Evolutionary conservation across 2,329 filamentous ascomycete genomes (phyloP), one percentile per base, ranked within the genome.

Genomic region (Arthroderma sp.): DNA sequence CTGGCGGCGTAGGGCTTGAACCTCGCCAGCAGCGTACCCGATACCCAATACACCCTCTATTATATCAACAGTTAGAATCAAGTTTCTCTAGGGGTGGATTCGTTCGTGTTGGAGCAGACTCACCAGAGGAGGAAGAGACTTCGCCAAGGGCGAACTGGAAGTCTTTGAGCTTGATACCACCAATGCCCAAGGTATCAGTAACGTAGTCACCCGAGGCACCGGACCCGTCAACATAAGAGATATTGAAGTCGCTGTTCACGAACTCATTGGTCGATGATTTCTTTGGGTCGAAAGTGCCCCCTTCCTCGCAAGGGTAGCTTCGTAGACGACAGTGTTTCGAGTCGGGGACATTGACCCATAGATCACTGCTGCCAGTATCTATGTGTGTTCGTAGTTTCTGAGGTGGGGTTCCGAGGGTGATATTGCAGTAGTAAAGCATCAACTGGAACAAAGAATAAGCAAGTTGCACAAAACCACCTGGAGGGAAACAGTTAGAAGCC

Each of bases 141-240:
- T 77, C 75, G 4, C 76, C 77, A 48, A 80, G 66, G 29, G 75
- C 77, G 50, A 81, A 77, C 52, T 79, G 73, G 51, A 80, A 68
- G 38, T 66, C 59, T 2, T 67, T 54, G 30, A 81, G 51, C 0
- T 59, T 66, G 7, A 66, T 57, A 27, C 66, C 70, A 27, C 72
- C 75, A 38, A 81, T 57, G 3, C 48, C 66, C 46, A 94, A 65
- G 0, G 72, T 81, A 57, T 95, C 88, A 4, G 75, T 79, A 2
- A 78, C 84, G 60, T 94, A 94, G 62, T 91, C 83, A 31, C 88
- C 87, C 1, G 67, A 61, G 0, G 86, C 83, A 4, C 79, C 78
- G 0, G 83, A 83, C 38, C 84, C 84, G 62, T 94, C 87, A 36
- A 83, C 81, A 53, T 94, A 94, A 1, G 80, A 79, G 51, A 94